phyloP scores from a whole-genome alignment of 2,329 filamentous ascomycete genomes.

The Cladosporium colombiae region DNA sequence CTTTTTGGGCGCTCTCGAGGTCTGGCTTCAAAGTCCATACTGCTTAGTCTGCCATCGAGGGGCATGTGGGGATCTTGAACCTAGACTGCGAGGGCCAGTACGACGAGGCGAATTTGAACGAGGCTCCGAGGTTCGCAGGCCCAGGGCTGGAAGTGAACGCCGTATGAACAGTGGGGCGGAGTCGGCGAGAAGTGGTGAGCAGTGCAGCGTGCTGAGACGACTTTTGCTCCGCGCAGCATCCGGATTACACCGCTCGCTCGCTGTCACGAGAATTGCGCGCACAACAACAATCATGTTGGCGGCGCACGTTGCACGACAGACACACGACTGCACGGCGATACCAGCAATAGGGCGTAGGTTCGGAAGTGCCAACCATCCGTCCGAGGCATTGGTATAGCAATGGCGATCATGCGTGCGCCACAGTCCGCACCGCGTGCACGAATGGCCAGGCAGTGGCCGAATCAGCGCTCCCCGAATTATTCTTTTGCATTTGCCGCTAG shows the following conservation, averaged over 20 bases:
- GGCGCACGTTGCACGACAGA: background rate
- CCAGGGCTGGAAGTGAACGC: background rate
- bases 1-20: background rate
- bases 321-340: background rate
- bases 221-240: background rate
- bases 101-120: background rate
- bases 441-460: background rate
- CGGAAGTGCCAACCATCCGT: background rate
- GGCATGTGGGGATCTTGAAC: background rate
- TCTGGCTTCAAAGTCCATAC: background rate
- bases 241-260: background rate
- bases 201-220: background rate
- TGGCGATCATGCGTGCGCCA: background rate
- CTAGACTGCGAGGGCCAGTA: background rate
- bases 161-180: background rate
- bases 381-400: background rate
- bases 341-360: background rate
- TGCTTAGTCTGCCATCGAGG: background rate
- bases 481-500: conserved; percentile 16
- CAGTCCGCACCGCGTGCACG: background rate
- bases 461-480: conserved; percentile 2
- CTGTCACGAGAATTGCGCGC: background rate
- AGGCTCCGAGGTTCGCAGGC: conserved; percentile 1
- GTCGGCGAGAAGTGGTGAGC: background rate
- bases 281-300: background rate